Base-by-base conservation (phyloP, 495 filamentous ascomycete species). In the Penicillium paradoxum region DNA sequence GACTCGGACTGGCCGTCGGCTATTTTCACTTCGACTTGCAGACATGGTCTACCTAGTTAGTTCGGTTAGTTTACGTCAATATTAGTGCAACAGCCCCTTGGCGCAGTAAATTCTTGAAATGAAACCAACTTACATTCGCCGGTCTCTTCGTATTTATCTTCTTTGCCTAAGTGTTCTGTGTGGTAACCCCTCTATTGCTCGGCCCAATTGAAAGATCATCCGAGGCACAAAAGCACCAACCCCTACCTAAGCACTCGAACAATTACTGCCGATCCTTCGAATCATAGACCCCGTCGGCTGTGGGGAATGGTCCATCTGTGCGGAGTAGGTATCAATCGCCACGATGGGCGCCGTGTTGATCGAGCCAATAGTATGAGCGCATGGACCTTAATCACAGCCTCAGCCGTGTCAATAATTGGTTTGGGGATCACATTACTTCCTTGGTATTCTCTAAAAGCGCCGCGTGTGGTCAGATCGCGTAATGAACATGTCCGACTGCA, bases 1-100 rank as follows among this genome's bases (percentile, higher is more conserved):
- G 27, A 79, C 69, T 33, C 67, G 53, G 1, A 77, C 71, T 2
- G 74, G 71, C 25, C 74, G 62, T 41, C 49, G 63, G 49, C 53
- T 58, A 30, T 19, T 36, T 10, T 51, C 24, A 24, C n/a, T 24
- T 5, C 29, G 19, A 22, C 6, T 29, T 39, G 25, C 2, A 15
- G 53, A 15, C 60, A 63, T 66, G 24, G 49, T 49, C 36, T 10
- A n/a, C n/a, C n/a, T n/a, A n/a, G n/a, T n/a, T n/a, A 27, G 32
- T 38, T 29, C 13, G 4, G 9, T 3, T 27, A 27, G 24, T 27
- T 27, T 27, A 27, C 24, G 3, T 27, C 24, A 7, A 27, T 27
- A 3, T 27, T 27, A 17, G 4, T 34, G 1, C 13, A 14, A 34
- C 9, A 34, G 4, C 32, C 14, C 32, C 14, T 8, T 27, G 24